Evolutionary conservation across 2,329 filamentous ascomycete genomes (phyloP), one percentile per base, ranked within the genome.

Genomic region (Furcasterigmium sp.): DNA sequence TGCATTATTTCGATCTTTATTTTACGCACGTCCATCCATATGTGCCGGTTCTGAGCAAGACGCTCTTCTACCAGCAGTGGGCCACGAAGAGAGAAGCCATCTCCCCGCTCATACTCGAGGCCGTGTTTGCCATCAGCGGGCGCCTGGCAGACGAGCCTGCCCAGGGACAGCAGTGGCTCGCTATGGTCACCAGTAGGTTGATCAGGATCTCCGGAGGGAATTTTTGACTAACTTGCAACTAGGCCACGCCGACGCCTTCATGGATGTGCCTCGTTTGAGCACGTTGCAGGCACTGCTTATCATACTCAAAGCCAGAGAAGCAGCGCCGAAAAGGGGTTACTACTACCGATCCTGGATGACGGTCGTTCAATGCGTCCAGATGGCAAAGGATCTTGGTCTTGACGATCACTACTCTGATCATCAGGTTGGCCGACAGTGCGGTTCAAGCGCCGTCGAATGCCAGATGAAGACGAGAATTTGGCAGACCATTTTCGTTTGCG

Each of bases 331-430:
- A 59, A 82, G 88, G 47, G 93, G 93, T 1, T 97, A 97, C 60
- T 97, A 93, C 63, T 97, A 93, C 65, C 84, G 91, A 29, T 97
- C 93, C 1, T 97, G 93, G 91, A 95, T 96, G 81, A 88, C 87
- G 5, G 82, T 95, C 17, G 91, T 95, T 42, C 88, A 91, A 47
- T 89, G 91, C 50, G 85, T 95, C 8, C 85, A 90, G 37, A 95
- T 97, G 88, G 89, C 82, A 20, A 93, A 94, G 56, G 91, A 96
- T 58, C 72, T 97, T 25, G 88, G 90, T 17, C 70, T 97, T 6
- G 84, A 96, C 57, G 89, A 95, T 51, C 91, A 97, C 64, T 82
- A 82, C 48, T 82, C 86, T 46, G 80, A 83, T 36, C 93, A 97
- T 60, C 76, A 84, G 49, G 77, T 80, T 41, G 87, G 85, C 18